These are phyloP conservation scores for Huntiella moniliformis DNA, from an alignment of 2,329 filamentous ascomycete genomes.

Conservation along the genomic window DNA sequence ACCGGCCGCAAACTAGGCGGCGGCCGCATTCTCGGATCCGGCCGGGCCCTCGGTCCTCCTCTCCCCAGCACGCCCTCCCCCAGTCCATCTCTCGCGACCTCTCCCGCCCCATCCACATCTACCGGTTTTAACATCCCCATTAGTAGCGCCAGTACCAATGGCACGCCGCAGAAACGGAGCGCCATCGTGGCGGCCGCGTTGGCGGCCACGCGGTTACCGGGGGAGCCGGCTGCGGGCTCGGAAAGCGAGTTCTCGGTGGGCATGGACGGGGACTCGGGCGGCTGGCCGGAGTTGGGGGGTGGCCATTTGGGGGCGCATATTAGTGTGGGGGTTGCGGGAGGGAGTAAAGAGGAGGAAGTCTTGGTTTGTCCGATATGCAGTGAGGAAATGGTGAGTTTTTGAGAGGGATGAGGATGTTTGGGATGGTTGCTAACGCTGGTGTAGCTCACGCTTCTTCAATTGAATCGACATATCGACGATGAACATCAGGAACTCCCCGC, in stretches of 20 bases:
- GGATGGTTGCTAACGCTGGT: no score
- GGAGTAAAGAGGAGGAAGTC: slow-evolving; percentile 36
- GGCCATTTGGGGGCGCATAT: slow-evolving; percentile 72
- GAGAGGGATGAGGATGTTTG: no score
- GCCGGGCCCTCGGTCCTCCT: slow-evolving; percentile 58
- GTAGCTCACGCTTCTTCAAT: slow-evolving; percentile 74
- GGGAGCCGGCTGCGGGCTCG: not conserved
- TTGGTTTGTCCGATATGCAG: slow-evolving; percentile 94
- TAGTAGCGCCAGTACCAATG: not conserved
- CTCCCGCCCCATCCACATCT: slow-evolving; percentile 3
- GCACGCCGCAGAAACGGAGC: not conserved
- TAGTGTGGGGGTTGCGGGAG: slow-evolving; percentile 39
- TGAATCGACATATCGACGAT: slow-evolving; percentile 77
- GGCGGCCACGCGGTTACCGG: slow-evolving; percentile 1
- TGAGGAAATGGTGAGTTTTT: slow-evolving; percentile 69
- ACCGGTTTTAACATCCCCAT: slow-evolving; percentile 1
- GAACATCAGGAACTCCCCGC: slow-evolving; percentile 76
- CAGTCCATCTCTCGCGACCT: slow-evolving; percentile 19
- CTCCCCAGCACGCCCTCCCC: slow-evolving; percentile 19
- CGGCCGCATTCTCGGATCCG: slow-evolving; percentile 76
- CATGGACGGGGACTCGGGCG: slow-evolving; percentile 21
- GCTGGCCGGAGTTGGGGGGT: slow-evolving; percentile 38
- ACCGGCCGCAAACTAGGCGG: slow-evolving; percentile 75
- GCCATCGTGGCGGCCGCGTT: not conserved
- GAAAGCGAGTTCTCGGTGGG: slow-evolving; percentile 31